Percentiles rank a stretch among this genome's conserved stretches.
phyloP scores from a whole-genome alignment of 768 basidiomycete genomes.

The Suillus bovinus region DNA sequence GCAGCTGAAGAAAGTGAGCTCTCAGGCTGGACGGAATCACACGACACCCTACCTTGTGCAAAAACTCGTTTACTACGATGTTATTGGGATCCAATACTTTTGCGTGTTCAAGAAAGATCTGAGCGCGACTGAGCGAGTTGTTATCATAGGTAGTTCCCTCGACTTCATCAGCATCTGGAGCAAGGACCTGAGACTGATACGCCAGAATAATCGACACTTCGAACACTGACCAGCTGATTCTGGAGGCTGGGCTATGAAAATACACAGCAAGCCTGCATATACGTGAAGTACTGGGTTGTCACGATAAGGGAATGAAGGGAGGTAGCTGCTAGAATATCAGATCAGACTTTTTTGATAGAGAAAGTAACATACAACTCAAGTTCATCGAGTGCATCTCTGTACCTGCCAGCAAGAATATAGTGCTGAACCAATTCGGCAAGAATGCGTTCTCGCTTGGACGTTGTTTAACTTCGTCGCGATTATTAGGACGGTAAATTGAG shows the following conservation, averaged over 20 bases:
- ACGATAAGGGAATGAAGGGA: conserved; percentile 86
- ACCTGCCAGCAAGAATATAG: conserved; percentile 55
- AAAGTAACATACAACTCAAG: conserved; percentile 70
- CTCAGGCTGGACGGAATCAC: not conserved
- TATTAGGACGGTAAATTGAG: conserved; percentile 5
- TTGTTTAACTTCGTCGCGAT: conserved; percentile 2
- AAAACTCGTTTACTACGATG: conserved; percentile 50
- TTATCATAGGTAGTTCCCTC: conserved; percentile 25
- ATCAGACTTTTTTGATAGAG: conserved; percentile 7
- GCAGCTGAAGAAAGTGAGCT: conserved; percentile 8
- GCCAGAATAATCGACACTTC: conserved; percentile 2
- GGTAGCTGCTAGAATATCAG: conserved; percentile 52
- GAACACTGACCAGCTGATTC: conserved; percentile 5
- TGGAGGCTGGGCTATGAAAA: conserved; percentile 58
- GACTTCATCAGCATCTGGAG: not conserved
- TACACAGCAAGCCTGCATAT: conserved; percentile 76
- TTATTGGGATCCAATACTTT: conserved; percentile 59
- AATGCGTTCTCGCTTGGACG: conserved; percentile 64
- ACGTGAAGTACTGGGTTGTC: conserved; percentile 78
- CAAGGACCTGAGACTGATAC: not conserved
- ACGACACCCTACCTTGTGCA: conserved; percentile 48
- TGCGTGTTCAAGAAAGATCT: conserved; percentile 66
- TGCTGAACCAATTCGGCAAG: conserved; percentile 74
- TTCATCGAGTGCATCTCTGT: conserved; percentile 79
- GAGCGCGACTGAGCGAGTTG: conserved; percentile 49